phyloP scores from a whole-genome alignment of 1,139 yeast genomes.

The Lodderomyces elongisporus region DNA sequence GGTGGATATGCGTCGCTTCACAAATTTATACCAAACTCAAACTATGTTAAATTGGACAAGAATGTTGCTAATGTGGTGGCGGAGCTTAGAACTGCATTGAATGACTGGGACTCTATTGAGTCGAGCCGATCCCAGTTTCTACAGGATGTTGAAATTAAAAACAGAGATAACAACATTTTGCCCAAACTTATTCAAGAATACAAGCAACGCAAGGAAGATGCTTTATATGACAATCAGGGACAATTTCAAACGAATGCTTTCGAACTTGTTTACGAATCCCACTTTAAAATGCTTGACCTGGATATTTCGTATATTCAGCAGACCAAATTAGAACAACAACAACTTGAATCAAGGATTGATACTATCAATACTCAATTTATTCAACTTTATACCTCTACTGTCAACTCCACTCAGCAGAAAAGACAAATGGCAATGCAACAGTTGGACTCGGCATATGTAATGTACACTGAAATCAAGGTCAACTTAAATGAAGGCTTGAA shows the following conservation, averaged over 20 bases:
- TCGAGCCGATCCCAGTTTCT: constrained; percentile 35
- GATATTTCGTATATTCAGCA: constrained; percentile 36
- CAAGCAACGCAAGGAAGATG: constrained; percentile 22
- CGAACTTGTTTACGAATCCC: constrained; percentile 30
- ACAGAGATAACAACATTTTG: constrained; percentile 44
- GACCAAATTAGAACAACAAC: constrained; percentile 37
- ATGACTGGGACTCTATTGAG: constrained; percentile 24
- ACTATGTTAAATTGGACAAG: constrained; percentile 37
- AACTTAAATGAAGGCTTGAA: constrained; percentile 66
- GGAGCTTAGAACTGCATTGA: constrained; percentile 37
- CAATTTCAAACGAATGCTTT: constrained; percentile 23
- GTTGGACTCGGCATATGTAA: constrained; percentile 50
- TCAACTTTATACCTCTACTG: constrained; percentile 13
- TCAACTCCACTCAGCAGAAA: constrained; percentile 24
- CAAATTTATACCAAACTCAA: constrained; percentile 48
- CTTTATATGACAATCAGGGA: constrained; percentile 15
- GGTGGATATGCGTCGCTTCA: constrained; percentile 39
- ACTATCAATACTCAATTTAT: constrained; percentile 35
- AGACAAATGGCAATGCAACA: constrained; percentile 50
- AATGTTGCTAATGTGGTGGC: constrained; percentile 30
- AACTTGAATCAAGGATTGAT: constrained; percentile 41
- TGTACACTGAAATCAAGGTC: constrained; percentile 50
- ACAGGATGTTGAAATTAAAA: constrained; percentile 39
- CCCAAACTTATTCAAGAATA: constrained; percentile 48
- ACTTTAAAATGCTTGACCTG: constrained; percentile 35